These are phyloP conservation scores for Setomelanomma holmii DNA, from an alignment of 2,329 filamentous ascomycete species.

Conservation along the genomic window DNA sequence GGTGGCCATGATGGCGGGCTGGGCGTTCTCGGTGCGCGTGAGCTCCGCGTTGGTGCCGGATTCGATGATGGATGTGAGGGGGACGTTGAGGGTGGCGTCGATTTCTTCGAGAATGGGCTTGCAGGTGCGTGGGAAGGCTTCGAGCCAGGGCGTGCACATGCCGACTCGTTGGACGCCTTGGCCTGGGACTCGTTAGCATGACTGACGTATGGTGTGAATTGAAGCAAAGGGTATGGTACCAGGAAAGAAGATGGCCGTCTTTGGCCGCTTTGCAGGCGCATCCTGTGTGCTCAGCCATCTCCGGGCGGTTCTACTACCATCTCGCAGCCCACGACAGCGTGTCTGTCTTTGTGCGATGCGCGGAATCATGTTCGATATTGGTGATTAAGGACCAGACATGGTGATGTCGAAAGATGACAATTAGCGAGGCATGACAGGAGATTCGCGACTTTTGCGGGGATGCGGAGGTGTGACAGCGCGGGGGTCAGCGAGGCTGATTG, in stretches of 20 bases:
- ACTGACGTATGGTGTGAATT: background rate
- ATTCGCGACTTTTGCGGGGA: conserved; percentile 1
- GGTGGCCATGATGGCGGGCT: conserved; percentile 95
- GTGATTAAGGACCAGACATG: conserved; percentile 25
- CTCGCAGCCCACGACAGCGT: conserved; percentile 23
- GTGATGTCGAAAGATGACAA: conserved; percentile 7
- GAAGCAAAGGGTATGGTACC: conserved; percentile 27
- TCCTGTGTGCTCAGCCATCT: conserved; percentile 41
- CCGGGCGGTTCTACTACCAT: conserved; percentile 10
- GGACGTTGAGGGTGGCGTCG: conserved; percentile 76
- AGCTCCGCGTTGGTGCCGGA: conserved; percentile 78
- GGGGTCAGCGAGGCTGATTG: background rate
- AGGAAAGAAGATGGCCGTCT: conserved; percentile 50
- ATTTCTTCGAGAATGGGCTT: conserved; percentile 83
- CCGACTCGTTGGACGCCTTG: conserved; percentile 90
- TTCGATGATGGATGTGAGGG: conserved; percentile 79
- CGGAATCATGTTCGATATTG: conserved; percentile 17
- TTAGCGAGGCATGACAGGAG: conserved; percentile 11
- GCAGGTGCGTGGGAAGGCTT: conserved; percentile 81
- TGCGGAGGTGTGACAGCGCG: background rate
- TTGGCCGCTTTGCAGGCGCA: conserved; percentile 35
- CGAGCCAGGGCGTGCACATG: conserved; percentile 86
- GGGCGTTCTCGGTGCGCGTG: conserved; percentile 84
- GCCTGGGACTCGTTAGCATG: conserved; percentile 58
- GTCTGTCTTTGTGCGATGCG: conserved; percentile 23